phyloP scores from a whole-genome alignment of 192 early-diverging fungal genomes.

The Umbelopsis vinacea region DNA sequence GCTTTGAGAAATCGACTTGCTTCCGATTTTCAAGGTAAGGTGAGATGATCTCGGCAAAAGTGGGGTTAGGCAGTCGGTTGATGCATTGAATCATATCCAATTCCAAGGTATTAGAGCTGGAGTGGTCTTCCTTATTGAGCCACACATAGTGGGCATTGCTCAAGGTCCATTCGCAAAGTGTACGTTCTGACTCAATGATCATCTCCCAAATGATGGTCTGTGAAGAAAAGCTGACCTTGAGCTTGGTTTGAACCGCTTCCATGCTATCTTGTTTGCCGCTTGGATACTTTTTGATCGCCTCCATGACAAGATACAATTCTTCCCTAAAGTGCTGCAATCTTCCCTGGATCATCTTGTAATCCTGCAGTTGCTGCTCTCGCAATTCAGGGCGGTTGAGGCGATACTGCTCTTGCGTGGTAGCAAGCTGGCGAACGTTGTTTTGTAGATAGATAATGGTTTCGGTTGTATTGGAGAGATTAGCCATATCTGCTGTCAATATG shows the following conservation, averaged over 20 bases:
- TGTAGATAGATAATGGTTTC: conserved; percentile 65
- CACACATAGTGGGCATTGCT: conserved; percentile 66
- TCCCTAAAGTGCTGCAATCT: conserved; percentile 47
- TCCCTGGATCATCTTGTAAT: conserved; percentile 28
- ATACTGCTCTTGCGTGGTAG: conserved; percentile 39
- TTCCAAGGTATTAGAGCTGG: conserved; percentile 71
- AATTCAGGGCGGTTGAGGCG: conserved; percentile 27
- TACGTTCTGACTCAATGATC: conserved; percentile 64
- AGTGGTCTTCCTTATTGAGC: conserved; percentile 86
- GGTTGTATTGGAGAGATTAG: conserved; percentile 60
- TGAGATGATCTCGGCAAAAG: conserved; percentile 61
- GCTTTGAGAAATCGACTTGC: conserved; percentile 70
- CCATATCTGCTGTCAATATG: conserved; percentile 78
- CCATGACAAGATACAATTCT: conserved; percentile 76
- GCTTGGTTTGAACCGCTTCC: conserved; percentile 58
- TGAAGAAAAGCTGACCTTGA: conserved; percentile 58
- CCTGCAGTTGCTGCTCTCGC: conserved; percentile 32
- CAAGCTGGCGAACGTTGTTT: conserved; percentile 57
- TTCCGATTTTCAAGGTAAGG: conserved; percentile 63
- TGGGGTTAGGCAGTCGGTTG: conserved; percentile 62
- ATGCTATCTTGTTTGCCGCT: conserved; percentile 54
- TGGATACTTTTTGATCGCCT: conserved; percentile 64
- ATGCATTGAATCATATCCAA: conserved; percentile 74
- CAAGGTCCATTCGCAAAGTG: conserved; percentile 75
- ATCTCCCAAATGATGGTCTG: conserved; percentile 78